Evolutionary conservation across 2,329 filamentous ascomycete species (phyloP), one percentile per base, ranked within the genome.

Genomic region (Akanthomyces dipterigenus): DNA sequence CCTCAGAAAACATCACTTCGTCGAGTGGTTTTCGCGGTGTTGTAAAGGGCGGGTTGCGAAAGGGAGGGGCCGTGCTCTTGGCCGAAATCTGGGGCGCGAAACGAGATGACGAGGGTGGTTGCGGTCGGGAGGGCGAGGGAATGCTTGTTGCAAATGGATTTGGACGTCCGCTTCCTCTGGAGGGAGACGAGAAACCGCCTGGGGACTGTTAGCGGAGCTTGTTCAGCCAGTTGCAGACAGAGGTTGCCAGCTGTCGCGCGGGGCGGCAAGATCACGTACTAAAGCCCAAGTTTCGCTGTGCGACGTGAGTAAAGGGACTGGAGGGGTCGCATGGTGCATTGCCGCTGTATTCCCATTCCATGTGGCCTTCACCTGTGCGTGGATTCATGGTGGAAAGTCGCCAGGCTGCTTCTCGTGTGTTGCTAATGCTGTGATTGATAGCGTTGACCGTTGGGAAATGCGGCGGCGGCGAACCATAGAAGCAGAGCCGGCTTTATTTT

Each of bases 301-400:
- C 76, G 42, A 81, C 77, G 64, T 84, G 82, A 22, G 80, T 77
- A 70, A 87, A 88, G 2, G 85, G 85, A 65, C 84, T 87, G 11
- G 82, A 83, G 20, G 79, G 79, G 72, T 88, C 85, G 63, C 84
- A 72, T 20, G 83, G 84, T 1, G 80, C 83, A 53, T 76, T 72
- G 63, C 77, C 78, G 67, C 87, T 80, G 70, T 85, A 88, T 70
- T 88, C 83, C 82, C 83, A 88, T 67, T 88, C 85, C 85, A 88
- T 88, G 64, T 77, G 84, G 64, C 82, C 77, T 72, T 87, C 84
- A 65, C 77, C 81, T 2, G 80, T 84, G 67, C 85, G 77, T 65
- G 78, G 77, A 59, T 83, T 78, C 78, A 83, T 85, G 66, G 59
- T 65, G 38, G 57, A 14, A 20, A 31, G n/a, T 57, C 34, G 43